Percentiles rank a stretch among this genome's conserved stretches.
Conservation (phyloP, 2,329 filamentous ascomycete species). For the Trichophyton simii region DNA sequence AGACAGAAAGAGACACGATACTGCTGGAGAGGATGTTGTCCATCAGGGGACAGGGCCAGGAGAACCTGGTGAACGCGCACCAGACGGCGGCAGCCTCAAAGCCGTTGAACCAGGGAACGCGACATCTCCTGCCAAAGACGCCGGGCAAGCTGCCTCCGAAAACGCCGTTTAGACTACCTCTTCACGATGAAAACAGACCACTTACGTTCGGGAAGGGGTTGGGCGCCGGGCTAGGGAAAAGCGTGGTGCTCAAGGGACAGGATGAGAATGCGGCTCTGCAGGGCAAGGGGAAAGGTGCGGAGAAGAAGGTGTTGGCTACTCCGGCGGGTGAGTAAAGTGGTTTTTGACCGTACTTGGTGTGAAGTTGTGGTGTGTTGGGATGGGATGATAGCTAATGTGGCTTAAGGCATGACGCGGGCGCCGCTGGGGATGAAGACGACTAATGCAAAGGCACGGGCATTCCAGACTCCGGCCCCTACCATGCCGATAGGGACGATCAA, state of each 20-base stretch:
- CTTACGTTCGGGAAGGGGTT: slow-evolving; percentile 44
- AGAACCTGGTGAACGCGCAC: slow-evolving; percentile 68
- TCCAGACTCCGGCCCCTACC: slow-evolving; percentile 51
- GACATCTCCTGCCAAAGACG: slow-evolving; percentile 42
- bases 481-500: slow-evolving; percentile 46
- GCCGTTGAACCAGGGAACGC: slow-evolving; percentile 53
- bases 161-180: slow-evolving; percentile 64
- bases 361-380: neutral
- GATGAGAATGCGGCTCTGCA: slow-evolving; percentile 45
- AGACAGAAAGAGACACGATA: neutral
- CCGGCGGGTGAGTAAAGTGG: slow-evolving; percentile 51
- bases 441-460: slow-evolving; percentile 67
- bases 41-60: slow-evolving; percentile 56
- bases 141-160: slow-evolving; percentile 46
- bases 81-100: slow-evolving; percentile 61
- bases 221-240: slow-evolving; percentile 38
- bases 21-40: slow-evolving; percentile 50
- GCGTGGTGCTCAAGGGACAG: slow-evolving; percentile 36
- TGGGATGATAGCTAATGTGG: neutral
- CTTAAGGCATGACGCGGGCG: slow-evolving; percentile 46
- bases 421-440: slow-evolving; percentile 91
- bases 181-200: slow-evolving; percentile 77
- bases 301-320: slow-evolving; percentile 59
- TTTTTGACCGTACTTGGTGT: neutral
- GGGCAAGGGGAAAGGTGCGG: slow-evolving; percentile 32